Evolutionary conservation across 2,329 filamentous ascomycete genomes (phyloP), one percentile per base, ranked within the genome.

Genomic region (Botrytis byssoidea): DNA sequence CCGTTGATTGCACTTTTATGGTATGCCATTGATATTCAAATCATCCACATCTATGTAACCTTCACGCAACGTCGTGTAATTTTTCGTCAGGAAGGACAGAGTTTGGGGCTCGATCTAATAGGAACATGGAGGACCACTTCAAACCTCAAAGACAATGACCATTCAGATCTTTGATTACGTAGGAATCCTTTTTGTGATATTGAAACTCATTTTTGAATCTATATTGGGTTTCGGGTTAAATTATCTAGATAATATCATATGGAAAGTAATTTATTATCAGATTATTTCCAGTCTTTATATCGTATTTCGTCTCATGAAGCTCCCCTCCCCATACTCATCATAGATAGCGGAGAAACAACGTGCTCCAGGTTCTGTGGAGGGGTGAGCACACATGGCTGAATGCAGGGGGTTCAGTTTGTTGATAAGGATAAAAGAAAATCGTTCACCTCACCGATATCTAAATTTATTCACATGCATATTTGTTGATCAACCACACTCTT

Each of bases 401-500:
- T 32, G 57, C 29, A 60, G 57, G 57, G 57, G 57, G 32, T 37
- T 37, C 32, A 16, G 20, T 25, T 61, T 61, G 4, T 61, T 25
- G 59, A 40, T 61, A 37, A n/a, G 22, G 35, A 16, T 40, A 16
- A 37, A 37, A n/a, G 35, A 59, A 59, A 61, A 61, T n/a, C 3
- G 14, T 40, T 14, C 9, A 25, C 29, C 51, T 29, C 51, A 32
- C 51, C n/a, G n/a, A 57, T 57, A 40, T 25, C 22, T 61, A 61
- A 40, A 40, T 40, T 4, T 4, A n/a, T 63, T 63, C 60, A 63
- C 37, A 9, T 63, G 60, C 60, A 63, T 42, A 63, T 42, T 42
- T 4, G 7, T 55, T 68, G 65, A 57, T 55, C 65, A 55, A 68
- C 65, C 65, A 68, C 65, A 68, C 46, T 32, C 35, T 25, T 48